phyloP scores from a whole-genome alignment of 345 rosid genomes.

The Aquilaria sinensis region DNA sequence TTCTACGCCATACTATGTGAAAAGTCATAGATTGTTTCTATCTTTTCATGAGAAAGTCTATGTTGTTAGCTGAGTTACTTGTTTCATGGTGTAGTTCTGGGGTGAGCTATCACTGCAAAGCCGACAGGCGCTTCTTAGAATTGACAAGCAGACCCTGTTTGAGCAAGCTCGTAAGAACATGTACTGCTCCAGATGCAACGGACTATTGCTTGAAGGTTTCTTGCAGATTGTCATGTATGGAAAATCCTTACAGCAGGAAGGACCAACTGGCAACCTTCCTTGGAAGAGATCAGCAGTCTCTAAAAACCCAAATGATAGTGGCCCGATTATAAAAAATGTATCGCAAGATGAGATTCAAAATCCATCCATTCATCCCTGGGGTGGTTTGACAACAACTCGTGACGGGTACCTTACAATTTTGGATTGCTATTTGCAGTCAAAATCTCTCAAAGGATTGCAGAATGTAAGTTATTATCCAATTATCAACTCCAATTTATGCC shows the following conservation, averaged over 20 bases:
- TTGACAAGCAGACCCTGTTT: constrained; percentile 79
- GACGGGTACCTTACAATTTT: constrained; percentile 76
- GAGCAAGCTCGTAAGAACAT: constrained; percentile 97
- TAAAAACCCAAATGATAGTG: constrained; percentile 34
- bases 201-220: constrained; percentile 83
- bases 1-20: background rate
- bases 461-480: constrained; percentile 41
- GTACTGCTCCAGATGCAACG: constrained; percentile 95
- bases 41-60: no score
- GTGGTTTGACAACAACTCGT: constrained; percentile 77
- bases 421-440: constrained; percentile 66
- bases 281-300: constrained; percentile 30
- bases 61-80: background rate
- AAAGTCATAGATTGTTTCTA: constrained; percentile 9
- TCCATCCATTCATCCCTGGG: constrained; percentile 91
- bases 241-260: constrained; percentile 64
- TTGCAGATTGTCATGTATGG: constrained; percentile 77
- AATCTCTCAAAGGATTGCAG: constrained; percentile 69
- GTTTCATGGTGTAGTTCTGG: constrained; percentile 63
- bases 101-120: constrained; percentile 54
- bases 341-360: constrained; percentile 57
- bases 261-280: constrained; percentile 30
- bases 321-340: constrained; percentile 26
- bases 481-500: background rate
- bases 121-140: constrained; percentile 65